Percentiles rank a stretch among this genome's conserved stretches.
Evolutionary conservation across 495 filamentous ascomycete species (phyloP).

Genomic region (Hypoxylon trugodes): DNA sequence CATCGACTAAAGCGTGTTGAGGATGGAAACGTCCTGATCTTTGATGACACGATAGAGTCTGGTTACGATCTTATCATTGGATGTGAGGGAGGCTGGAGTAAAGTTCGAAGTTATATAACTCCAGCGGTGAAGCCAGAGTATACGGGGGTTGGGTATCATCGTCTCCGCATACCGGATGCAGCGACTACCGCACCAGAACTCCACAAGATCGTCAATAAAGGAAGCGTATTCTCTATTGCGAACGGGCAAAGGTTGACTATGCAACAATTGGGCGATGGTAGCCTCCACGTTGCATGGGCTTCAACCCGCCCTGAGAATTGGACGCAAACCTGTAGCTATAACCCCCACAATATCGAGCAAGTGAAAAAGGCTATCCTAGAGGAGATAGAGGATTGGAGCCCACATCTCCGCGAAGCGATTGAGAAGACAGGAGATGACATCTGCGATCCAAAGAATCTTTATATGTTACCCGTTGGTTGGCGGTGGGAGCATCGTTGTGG

Average conservation of each 20-base stretch:
- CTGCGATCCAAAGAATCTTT: slow-evolving; percentile 50
- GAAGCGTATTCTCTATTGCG: slow-evolving; percentile 53
- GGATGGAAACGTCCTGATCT: slow-evolving; percentile 36
- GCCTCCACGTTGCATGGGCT: slow-evolving; percentile 43
- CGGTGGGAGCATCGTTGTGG: slow-evolving; percentile 57
- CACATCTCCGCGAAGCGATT: slow-evolving; percentile 39
- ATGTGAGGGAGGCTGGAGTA: slow-evolving; percentile 57
- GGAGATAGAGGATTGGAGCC: slow-evolving; percentile 44
- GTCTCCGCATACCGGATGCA: slow-evolving; percentile 52
- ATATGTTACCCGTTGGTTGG: slow-evolving; percentile 61
- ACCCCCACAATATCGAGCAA: slow-evolving; percentile 37
- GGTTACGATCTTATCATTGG: slow-evolving; percentile 57
- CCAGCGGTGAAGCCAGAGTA: slow-evolving; percentile 44
- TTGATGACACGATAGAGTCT: slow-evolving; percentile 28
- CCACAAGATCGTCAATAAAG: slow-evolving; percentile 53
- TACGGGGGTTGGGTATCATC: slow-evolving; percentile 49
- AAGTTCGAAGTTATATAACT: slow-evolving; percentile 44
- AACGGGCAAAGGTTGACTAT: slow-evolving; percentile 49
- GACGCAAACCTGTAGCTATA: slow-evolving; percentile 48
- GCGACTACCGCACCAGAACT: slow-evolving; percentile 48
- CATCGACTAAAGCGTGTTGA: slow-evolving; percentile 50
- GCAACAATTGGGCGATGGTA: slow-evolving; percentile 60
- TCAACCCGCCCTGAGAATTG: slow-evolving; percentile 46
- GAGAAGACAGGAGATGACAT: slow-evolving; percentile 25
- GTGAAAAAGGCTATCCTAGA: slow-evolving; percentile 38